Evolutionary conservation across 2,329 filamentous ascomycete genomes (phyloP), one percentile per base, ranked within the genome.

Genomic region (Magnaporthales sp.): DNA sequence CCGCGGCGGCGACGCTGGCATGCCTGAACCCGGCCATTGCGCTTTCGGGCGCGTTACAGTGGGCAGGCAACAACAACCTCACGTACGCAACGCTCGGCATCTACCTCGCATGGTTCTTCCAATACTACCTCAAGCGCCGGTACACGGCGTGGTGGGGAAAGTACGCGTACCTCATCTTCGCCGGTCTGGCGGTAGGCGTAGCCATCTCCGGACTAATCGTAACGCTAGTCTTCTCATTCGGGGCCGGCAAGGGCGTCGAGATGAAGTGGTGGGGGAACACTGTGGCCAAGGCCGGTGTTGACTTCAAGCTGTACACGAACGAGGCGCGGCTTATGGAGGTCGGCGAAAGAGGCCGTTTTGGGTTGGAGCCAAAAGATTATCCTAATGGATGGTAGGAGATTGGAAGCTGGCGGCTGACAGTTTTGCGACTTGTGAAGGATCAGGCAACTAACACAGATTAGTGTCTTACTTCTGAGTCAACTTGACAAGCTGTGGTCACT

Each of bases 191-290:
- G 2, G 73, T 70, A 9, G 75, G 72, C 2, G 71, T 77, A 8
- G 76, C 75, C 30, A 68, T 77, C 19, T 74, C 73, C 11, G 76
- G 70, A 2, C 69, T 77, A 7, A 68, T 77, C 29, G 74, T 80
- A 71, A 80, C 80, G 71, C 81, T 81, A 64, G 78, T 77, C 4
- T 72, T 81, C 6, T 75, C 75, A 1, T 81, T 78, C 63, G 74
- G 78, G 66, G 75, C 76, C 30, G 63, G 63, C 63, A 64, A 64
- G 63, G 1, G 72, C 74, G 51, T 70, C 68, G 67, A 66, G 2
- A 67, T 81, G 60, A 74, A 72, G 19, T 82, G 80, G 80, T 82
- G 80, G 80, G 80, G 80, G 1, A 82, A 81, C 69, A 74, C 76
- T 2, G 82, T 83, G 22, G 80, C 70, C 66, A 62, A 62, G 0